A percentile compares a stretch with the other conserved stretches of the same genome.
Conservation (phyloP, 23 red algal species). For the Gracilaria domingensis region DNA sequence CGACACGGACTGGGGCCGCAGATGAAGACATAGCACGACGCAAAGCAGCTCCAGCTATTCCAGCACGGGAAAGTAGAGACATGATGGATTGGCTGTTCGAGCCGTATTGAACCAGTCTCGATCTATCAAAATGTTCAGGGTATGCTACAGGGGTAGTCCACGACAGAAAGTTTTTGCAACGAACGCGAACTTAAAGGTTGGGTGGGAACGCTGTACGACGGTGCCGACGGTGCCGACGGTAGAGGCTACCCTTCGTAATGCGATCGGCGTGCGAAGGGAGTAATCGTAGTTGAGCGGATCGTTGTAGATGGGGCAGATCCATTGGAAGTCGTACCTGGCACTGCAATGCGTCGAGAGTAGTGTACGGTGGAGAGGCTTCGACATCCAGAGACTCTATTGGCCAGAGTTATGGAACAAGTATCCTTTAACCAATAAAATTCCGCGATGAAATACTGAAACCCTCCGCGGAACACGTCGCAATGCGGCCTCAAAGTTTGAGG, state of each 20-base stretch:
- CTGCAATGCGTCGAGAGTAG: background rate
- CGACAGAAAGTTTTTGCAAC: no score
- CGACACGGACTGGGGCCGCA: slow-evolving; percentile 60
- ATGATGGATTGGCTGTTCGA: background rate
- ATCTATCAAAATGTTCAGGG: background rate
- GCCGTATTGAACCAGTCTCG: background rate
- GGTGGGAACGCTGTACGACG: background rate
- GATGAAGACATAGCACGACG: slow-evolving; percentile 52
- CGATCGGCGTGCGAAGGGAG: no score
- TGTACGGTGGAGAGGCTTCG: slow-evolving; percentile 2
- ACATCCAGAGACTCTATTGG: background rate
- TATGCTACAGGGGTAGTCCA: no score
- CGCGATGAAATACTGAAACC: no score
- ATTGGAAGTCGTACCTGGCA: no score
- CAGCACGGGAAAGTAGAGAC: slow-evolving; percentile 31
- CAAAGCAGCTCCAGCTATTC: slow-evolving; percentile 11
- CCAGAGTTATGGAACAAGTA: background rate
- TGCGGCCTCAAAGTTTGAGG: background rate
- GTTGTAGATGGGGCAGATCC: no score
- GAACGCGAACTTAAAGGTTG: background rate
- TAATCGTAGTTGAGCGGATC: no score
- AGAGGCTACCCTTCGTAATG: no score
- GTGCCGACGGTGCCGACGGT: no score
- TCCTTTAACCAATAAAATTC: background rate
- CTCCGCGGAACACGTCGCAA: no score